These are phyloP conservation scores for Microsporum audouinii DNA, from an alignment of 2,329 filamentous ascomycete genomes.

Conservation along the genomic window DNA sequence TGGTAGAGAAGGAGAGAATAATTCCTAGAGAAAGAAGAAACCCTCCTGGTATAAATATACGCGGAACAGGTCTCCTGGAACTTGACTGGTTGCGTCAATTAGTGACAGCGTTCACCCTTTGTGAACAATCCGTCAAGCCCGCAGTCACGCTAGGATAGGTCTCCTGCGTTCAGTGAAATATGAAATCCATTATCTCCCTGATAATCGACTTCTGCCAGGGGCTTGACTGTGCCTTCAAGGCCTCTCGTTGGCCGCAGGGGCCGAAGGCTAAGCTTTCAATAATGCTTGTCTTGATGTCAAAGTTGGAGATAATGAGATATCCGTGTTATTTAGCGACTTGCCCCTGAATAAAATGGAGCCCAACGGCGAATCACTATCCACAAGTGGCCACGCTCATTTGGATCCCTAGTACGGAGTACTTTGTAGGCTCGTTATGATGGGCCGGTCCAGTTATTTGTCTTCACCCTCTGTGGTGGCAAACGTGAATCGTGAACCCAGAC, in stretches of 20 bases:
- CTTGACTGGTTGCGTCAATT: neutral
- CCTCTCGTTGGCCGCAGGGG: neutral
- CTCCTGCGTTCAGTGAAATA: neutral
- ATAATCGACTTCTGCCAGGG: neutral
- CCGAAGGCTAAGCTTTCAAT: neutral
- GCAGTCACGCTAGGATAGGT: neutral
- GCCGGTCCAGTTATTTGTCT: neutral
- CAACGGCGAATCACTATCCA: neutral
- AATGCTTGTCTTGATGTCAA: neutral
- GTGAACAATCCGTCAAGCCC: neutral
- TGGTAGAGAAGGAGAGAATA: neutral
- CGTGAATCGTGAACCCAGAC: neutral
- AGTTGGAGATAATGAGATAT: neutral
- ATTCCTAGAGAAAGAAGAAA: neutral
- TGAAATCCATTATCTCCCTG: neutral
- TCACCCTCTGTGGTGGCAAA: neutral
- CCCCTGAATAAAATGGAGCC: neutral
- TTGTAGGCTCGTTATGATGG: neutral
- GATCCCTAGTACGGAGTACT: neutral
- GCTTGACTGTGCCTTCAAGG: neutral
- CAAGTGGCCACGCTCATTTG: neutral
- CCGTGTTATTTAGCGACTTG: neutral
- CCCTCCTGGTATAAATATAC: neutral
- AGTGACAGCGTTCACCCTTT: neutral
- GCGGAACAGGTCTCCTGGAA: neutral